Evolutionary conservation across 768 basidiomycete genomes (phyloP).

Genomic region (Rhodotorula toruloides): DNA sequence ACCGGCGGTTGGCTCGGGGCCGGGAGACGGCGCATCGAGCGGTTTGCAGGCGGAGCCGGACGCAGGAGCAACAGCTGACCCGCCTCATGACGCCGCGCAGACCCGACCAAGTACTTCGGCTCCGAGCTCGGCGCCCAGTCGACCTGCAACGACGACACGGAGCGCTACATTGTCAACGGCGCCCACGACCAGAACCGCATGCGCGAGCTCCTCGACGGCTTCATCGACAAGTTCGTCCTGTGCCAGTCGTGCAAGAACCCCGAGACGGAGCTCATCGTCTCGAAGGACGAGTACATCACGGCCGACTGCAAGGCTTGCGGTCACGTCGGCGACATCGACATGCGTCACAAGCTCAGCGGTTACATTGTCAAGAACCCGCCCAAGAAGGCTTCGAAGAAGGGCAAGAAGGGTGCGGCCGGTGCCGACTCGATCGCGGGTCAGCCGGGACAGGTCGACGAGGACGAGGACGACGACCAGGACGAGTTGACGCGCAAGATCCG

Average conservation of each 20-base stretch:
- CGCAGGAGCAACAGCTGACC: not conserved
- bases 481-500: constrained; percentile 85
- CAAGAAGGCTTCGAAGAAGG: constrained; percentile 56
- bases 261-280: constrained; percentile 89
- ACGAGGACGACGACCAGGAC: constrained; percentile 58
- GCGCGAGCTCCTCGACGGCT: constrained; percentile 88
- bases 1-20: too few relatives aligned
- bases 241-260: constrained; percentile 98
- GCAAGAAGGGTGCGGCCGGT: constrained; percentile 43
- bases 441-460: constrained; percentile 52
- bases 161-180: constrained; percentile 97
- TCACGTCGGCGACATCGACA: constrained; percentile 81
- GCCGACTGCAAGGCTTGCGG: constrained; percentile 99
- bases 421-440: constrained; percentile 42
- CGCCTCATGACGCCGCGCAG: constrained; percentile 45
- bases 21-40: too few relatives aligned
- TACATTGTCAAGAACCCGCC: constrained; percentile 98
- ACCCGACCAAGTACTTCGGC: constrained; percentile 98
- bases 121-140: constrained; percentile 98
- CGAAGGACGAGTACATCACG: constrained; percentile 81
- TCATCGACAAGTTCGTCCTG: constrained; percentile 98
- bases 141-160: constrained; percentile 90
- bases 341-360: constrained; percentile 92
- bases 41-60: too few relatives aligned
- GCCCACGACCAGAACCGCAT: constrained; percentile 86